These are phyloP conservation scores for Fragaria ananassa DNA, from an alignment of 306 rosid genomes.

Conservation along the genomic window DNA sequence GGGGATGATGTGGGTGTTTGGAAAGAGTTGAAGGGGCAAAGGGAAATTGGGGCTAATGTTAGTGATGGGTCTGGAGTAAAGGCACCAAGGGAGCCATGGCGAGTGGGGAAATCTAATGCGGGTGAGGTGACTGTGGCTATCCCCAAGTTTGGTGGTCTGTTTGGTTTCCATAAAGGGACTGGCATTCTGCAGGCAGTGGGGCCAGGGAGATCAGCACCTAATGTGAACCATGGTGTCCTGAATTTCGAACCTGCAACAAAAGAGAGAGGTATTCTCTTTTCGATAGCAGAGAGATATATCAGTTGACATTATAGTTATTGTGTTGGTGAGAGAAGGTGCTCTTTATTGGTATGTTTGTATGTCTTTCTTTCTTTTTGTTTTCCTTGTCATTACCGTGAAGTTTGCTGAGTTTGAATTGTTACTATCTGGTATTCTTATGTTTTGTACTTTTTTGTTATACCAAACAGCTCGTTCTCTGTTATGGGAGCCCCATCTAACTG, in stretches of 20 bases:
- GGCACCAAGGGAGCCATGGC: background rate
- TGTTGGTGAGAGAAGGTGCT: background rate
- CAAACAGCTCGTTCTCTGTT: background rate
- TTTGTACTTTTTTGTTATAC: background rate
- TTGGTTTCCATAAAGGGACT: background rate
- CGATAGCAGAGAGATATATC: background rate
- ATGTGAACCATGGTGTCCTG: background rate
- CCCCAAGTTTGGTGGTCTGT: background rate
- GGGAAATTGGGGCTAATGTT: background rate
- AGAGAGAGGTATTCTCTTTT: conserved; percentile 32
- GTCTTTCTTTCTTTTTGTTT: background rate
- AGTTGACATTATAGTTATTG: background rate
- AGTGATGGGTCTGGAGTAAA: background rate
- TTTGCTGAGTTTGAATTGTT: background rate
- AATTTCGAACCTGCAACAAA: conserved; percentile 20
- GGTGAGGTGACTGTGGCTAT: background rate
- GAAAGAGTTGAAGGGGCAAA: conserved; percentile 2
- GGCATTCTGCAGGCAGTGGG: background rate
- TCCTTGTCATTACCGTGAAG: background rate
- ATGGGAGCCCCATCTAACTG: background rate
- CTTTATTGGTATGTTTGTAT: background rate
- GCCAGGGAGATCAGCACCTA: background rate
- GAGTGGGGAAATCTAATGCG: background rate
- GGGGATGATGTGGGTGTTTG: background rate
- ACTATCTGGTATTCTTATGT: background rate